Percentiles rank a stretch among this genome's conserved stretches.
Conservation (phyloP, 306 rosid genomes). For the Trichosanthes cucumerina region DNA sequence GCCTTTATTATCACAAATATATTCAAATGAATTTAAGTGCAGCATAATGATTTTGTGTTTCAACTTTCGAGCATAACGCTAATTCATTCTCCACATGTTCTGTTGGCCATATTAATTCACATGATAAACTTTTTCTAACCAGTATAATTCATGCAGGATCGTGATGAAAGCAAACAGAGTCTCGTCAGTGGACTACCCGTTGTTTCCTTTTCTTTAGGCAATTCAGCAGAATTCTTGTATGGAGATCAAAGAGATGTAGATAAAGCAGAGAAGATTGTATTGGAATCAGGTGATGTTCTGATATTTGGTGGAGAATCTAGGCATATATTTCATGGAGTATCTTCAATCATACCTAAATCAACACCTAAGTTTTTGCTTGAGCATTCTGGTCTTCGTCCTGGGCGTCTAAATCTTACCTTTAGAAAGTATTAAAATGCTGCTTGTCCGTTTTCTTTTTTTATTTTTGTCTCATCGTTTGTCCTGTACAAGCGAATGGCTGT, state of each 20-base stretch:
- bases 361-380: slow-evolving; percentile 35
- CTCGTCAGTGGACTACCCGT: slow-evolving; percentile 46
- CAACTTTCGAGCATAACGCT: neutral
- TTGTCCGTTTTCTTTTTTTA: neutral
- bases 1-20: neutral
- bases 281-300: slow-evolving; percentile 65
- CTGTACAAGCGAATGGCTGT: neutral
- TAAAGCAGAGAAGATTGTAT: slow-evolving; percentile 29
- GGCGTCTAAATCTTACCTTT: slow-evolving; percentile 67
- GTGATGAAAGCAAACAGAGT: slow-evolving; percentile 53
- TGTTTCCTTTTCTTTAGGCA: slow-evolving; percentile 56
- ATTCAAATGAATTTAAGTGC: neutral
- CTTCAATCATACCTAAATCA: slow-evolving; percentile 37
- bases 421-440: slow-evolving; percentile 24
- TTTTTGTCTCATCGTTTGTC: neutral
- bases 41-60: neutral
- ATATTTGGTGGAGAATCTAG: slow-evolving; percentile 64
- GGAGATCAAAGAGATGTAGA: slow-evolving; percentile 38
- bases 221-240: slow-evolving; percentile 65
- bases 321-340: slow-evolving; percentile 57
- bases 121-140: neutral
- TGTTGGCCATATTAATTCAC: neutral
- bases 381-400: slow-evolving; percentile 33
- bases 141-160: slow-evolving; percentile 27
- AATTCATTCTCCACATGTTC: no score